Conservation (phyloP, 2,329 filamentous ascomycete species). For the Aspergillus sp. region DNA sequence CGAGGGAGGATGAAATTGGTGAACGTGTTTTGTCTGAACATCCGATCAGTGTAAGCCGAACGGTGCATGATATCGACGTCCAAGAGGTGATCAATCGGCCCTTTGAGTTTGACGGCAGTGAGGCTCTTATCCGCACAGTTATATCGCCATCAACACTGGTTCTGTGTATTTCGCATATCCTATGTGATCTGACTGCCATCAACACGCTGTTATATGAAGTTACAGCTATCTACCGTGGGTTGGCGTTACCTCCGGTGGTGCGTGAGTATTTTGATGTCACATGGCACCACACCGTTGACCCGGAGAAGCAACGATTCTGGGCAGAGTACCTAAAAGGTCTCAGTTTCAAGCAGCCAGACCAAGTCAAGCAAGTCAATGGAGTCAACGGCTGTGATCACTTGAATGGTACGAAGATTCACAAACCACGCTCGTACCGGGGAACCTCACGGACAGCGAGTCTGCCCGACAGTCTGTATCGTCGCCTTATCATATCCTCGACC, state of each 20-base stretch:
- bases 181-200: conserved; percentile 28
- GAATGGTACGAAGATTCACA: not conserved
- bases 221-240: conserved; percentile 11
- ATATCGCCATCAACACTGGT: conserved; percentile 17
- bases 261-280: conserved; percentile 5
- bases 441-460: conserved; percentile 1
- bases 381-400: too few relatives aligned
- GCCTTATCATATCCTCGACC: conserved; percentile 6
- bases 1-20: not conserved
- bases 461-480: conserved; percentile 1
- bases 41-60: not conserved
- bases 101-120: conserved; percentile 16
- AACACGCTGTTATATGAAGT: conserved; percentile 21
- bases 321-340: not conserved
- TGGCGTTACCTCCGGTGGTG: not conserved
- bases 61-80: not conserved
- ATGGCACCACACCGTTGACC: not conserved
- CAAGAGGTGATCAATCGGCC: conserved; percentile 8
- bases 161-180: conserved; percentile 25
- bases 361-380: too few relatives aligned
- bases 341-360: not conserved
- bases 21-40: not conserved
- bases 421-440: not conserved
- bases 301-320: conserved; percentile 3
- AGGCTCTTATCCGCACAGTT: conserved; percentile 20